Evolutionary conservation across 2,329 filamentous ascomycete species (phyloP), one percentile per base, ranked within the genome.

Genomic region (Fusarium lateritium): DNA sequence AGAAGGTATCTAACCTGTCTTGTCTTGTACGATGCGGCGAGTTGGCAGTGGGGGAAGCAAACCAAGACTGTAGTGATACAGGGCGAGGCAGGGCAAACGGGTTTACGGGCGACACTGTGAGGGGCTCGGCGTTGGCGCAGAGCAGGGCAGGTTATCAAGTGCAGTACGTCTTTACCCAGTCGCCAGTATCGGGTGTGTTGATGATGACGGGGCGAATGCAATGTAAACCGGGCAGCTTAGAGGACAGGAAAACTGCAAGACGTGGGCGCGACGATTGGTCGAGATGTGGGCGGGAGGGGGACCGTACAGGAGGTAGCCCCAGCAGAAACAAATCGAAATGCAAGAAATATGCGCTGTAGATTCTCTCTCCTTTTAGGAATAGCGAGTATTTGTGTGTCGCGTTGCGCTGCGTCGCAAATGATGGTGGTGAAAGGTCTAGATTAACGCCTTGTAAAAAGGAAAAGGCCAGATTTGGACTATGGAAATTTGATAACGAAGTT

Each of bases 401-500:
- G 57, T 44, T 62, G 19, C 19, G 34, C 40, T 45, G 44, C 44
- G 60, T 57, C 33, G 34, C 63, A 50, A 54, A 34, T 57, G 46
- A 39, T 13, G 50, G 42, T 24, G 63, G n/a, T 61, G 46, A 55
- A 55, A 62, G 44, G 50, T 56, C 31, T 17, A 66, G 28, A 50
- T 49, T 42, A n/a, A 38, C 31, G 56, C 24, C 14, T 10, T 44
- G 6, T 11, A 24, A 45, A 38, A 53, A 38, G 36, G 47, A 54
- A 62, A 42, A 70, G 67, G 67, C 67, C 67, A 70, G 67, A 70
- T 70, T 56, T 70, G 65, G 59, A 46, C 64, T 67, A 31, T 70
- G 63, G 56, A 63, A 70, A 67, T 63, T 70, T 64, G 58, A 56
- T 56, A 40, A 36, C 40, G 21, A 45, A 28, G 43, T 46, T 49